Evolutionary conservation across 2,329 filamentous ascomycete genomes (phyloP), one percentile per base, ranked within the genome.

Genomic region (Penicillium freii): DNA sequence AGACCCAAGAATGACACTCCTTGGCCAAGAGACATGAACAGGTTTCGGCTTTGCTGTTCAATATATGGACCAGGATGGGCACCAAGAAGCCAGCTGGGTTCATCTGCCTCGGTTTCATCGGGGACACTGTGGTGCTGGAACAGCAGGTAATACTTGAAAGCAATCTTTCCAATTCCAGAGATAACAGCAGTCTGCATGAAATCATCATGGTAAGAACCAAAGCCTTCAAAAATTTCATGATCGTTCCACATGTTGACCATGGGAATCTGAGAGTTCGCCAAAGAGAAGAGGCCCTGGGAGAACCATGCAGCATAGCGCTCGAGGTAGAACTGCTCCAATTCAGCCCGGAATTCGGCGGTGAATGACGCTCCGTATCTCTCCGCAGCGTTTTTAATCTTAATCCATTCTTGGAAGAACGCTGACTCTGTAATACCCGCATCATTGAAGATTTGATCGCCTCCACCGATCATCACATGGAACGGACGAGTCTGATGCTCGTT

Each of bases 161-260:
- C 93, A 49, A 97, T 86, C 38, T 89, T 89, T 2, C 94, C 95
- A 9, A 99, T 76, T 0, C 95, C 94, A 2, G 87, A 88, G 71
- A 99, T 96, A 0, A 97, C 90, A 0, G 91, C 89, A 3, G 90
- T 91, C 63, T 84, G 85, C 91, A 97, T 97, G 69, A 96, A 94
- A 64, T 90, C 86, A 64, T 97, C 85, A 4, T 92, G 87, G 72
- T 97, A 99, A 0, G 92, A 96, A 7, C 94, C 94, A 71, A 88
- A 99, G 1, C 95, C 94, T 74, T 92, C 89, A 62, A 92, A 92
- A 65, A 92, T 89, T 65, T 94, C 90, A 71, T 97, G 94, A 67
- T 97, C 94, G 73, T 97, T 93, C 81, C 90, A 97, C 73, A 99
- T 92, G 72, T 99, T 99, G 67, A 99, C 85, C 92, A 97, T 97